Evolutionary conservation across 306 rosid species (phyloP).

Genomic region (Ochetophila trinervis): DNA sequence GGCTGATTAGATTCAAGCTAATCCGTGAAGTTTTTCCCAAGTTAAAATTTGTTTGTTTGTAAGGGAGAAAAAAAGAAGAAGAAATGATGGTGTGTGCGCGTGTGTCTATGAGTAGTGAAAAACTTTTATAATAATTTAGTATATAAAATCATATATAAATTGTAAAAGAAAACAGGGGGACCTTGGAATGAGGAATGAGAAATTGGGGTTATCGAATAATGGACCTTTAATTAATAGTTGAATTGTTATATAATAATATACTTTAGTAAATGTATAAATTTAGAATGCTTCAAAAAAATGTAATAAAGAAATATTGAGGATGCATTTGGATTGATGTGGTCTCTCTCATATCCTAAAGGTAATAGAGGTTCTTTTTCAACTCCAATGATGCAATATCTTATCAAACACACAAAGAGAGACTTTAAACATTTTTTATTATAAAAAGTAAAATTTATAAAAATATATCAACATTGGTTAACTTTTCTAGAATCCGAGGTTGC

Average conservation of each 20-base stretch:
- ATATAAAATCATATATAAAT: neutral
- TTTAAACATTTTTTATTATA: conserved; percentile 12
- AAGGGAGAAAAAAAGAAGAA: neutral
- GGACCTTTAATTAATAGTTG: conserved; percentile 1
- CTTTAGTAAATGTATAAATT: neutral
- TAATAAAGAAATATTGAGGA: neutral
- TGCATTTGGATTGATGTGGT: conserved; percentile 30
- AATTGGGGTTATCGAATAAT: conserved; percentile 7
- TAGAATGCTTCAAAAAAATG: no score
- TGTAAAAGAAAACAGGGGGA: neutral
- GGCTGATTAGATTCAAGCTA: neutral
- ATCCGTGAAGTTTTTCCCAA: neutral
- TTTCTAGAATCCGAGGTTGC: conserved; percentile 69
- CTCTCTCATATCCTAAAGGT: neutral
- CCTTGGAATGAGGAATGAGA: conserved; percentile 38
- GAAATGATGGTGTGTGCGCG: conserved; percentile 5
- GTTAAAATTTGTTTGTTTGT: no score
- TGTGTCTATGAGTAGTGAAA: neutral
- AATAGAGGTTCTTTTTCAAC: conserved; percentile 24
- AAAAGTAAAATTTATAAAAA: conserved; percentile 3
- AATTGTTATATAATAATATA: neutral
- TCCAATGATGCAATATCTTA: conserved; percentile 31
- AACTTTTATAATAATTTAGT: no score
- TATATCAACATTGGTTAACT: conserved; percentile 16
- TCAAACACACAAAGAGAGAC: conserved; percentile 14